Evolutionary conservation across 1,139 yeast species (phyloP), one percentile per base, ranked within the genome.

Genomic region (Kluyveromyces sp.): DNA sequence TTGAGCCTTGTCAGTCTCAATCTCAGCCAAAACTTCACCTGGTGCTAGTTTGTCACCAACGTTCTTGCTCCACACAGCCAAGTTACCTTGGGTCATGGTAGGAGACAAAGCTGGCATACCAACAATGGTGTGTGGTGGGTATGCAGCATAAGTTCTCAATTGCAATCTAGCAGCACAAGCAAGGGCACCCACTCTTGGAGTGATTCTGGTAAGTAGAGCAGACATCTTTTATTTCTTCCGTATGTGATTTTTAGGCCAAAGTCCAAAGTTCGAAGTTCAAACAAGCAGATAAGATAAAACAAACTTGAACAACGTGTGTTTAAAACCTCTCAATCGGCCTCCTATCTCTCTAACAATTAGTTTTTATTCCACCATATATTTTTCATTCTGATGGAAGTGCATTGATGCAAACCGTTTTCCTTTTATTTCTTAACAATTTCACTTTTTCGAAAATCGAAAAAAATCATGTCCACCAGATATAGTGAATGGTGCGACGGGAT

Each of bases 1-100:
- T 54, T 90, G 84, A 49, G 99, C 98, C 75, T 92, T 92, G 69
- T 92, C 99, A 56, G 99, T 92, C 73, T 92, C 98, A 56, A 92
- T 84, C 70, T 92, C 98, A 48, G 96, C 97, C 58, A 92, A 79
- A 47, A 94, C 82, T 65, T 90, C 97, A 68, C 98, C 97, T 30
- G 97, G 94, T 29, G 75, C 59, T 58, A 92, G 78, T 67, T 79
- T 70, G 65, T 92, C 97, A 63, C 98, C 98, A 45, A 82, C 88
- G 45, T 78, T 71, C 73, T 89, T 90, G 63, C 81, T 77, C 97
- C 97, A 92, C 50, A 79, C 74, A 42, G 90, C 92, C 55, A 92
- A 74, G 66, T 81, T 83, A 65, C 98, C 98, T 65, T 85, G 92
- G 52, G 96, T 85, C 98, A 92, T 92, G 48, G 98, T 92, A 57